Evolutionary conservation across 208 protist genomes (phyloP).

Genomic region (Borovskyia barvae): DNA sequence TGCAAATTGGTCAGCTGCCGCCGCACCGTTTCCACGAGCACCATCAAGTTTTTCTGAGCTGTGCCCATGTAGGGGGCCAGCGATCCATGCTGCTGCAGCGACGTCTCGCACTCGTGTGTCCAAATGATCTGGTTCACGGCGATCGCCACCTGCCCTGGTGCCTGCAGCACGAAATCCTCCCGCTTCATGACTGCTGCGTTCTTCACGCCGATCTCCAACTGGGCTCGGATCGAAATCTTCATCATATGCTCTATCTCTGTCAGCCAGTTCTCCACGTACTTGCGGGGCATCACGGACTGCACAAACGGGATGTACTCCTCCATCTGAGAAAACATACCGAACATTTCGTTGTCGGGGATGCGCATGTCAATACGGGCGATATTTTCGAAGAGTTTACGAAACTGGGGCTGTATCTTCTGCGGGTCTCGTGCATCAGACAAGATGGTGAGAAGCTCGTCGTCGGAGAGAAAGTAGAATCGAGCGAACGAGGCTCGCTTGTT

Average conservation of each 20-base stretch:
- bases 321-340: slow-evolving; percentile 95
- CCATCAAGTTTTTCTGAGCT: slow-evolving; percentile 85
- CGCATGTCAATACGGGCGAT: slow-evolving; percentile 92
- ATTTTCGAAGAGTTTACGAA: slow-evolving; percentile 96
- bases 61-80: slow-evolving; percentile 80
- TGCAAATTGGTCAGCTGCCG: slow-evolving; percentile 85
- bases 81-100: slow-evolving; percentile 79
- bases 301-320: slow-evolving; percentile 94
- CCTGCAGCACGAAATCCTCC: slow-evolving; percentile 77
- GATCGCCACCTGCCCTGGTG: slow-evolving; percentile 92
- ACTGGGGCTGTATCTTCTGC: slow-evolving; percentile 94
- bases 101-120: slow-evolving; percentile 91
- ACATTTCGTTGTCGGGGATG: slow-evolving; percentile 90
- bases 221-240: slow-evolving; percentile 88
- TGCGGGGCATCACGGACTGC: slow-evolving; percentile 91
- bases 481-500: slow-evolving; percentile 95
- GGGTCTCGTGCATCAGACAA: slow-evolving; percentile 95
- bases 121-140: slow-evolving; percentile 94
- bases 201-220: slow-evolving; percentile 85
- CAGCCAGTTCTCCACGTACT: slow-evolving; percentile 97
- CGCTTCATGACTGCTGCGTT: slow-evolving; percentile 67
- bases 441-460: slow-evolving; percentile 93
- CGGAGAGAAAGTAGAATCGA: slow-evolving; percentile 93
- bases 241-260: slow-evolving; percentile 95
- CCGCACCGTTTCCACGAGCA: slow-evolving; percentile 88